Conservation (phyloP, 139 green algal genomes). For the Auxenochlorella pyrenoidosa region DNA sequence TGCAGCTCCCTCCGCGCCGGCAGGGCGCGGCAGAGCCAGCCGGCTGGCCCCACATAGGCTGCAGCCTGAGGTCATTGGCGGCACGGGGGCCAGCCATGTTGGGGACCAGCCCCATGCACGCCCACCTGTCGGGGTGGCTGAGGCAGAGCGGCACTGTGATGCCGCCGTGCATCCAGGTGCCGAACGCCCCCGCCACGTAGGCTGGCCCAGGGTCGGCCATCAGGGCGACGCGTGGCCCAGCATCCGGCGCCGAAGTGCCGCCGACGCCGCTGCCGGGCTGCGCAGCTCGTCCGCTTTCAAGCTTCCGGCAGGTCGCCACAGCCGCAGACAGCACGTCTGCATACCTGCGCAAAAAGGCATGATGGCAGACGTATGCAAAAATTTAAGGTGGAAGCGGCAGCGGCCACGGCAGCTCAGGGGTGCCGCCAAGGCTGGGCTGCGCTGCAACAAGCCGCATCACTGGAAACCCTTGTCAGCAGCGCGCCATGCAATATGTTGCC, state of each 20-base stretch:
- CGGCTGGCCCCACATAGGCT: background rate
- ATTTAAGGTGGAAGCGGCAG: too few species aligned
- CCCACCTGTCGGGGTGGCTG: conserved; percentile 68
- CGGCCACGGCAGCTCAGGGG: background rate
- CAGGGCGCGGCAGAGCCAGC: background rate
- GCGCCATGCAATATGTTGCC: background rate
- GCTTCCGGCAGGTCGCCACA: background rate
- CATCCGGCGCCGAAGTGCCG: background rate
- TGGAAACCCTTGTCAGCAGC: background rate
- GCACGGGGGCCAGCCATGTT: background rate
- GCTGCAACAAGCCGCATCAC: too few species aligned
- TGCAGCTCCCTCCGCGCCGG: conserved; percentile 64
- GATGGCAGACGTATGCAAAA: too few species aligned
- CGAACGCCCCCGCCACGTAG: conserved; percentile 83
- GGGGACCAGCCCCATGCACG: background rate
- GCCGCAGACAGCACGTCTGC: conserved; percentile 10
- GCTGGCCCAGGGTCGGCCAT: conserved; percentile 45
- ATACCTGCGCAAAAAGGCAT: background rate
- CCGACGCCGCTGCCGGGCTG: background rate
- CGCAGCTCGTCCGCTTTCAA: background rate
- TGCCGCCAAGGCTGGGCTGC: too few species aligned
- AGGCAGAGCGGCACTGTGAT: conserved; percentile 89
- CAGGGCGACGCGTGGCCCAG: conserved; percentile 58
- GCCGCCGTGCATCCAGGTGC: conserved; percentile 80
- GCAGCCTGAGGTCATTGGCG: too few species aligned